phyloP scores from a whole-genome alignment of 1,284 basidiomycete species.

The Boletellus deceptivus region DNA sequence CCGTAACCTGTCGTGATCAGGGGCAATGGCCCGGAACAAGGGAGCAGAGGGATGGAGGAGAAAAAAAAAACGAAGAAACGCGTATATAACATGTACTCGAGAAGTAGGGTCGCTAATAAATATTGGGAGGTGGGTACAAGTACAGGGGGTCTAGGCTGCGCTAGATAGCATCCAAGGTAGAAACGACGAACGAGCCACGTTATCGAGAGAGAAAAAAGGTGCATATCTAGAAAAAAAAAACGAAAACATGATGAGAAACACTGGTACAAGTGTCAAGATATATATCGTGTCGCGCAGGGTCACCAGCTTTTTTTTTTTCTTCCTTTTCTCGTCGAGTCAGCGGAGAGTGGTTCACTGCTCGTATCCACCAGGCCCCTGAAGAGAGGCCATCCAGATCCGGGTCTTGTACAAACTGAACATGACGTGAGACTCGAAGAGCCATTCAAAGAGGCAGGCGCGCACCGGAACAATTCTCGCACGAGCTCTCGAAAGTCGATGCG shows the following conservation, averaged over 20 bases:
- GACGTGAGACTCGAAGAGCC: neutral
- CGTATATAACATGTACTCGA: too few species aligned
- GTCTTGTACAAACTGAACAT: conserved; percentile 64
- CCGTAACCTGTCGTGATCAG: conserved; percentile 5
- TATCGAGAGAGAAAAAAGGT: conserved; percentile 3
- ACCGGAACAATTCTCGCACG: conserved; percentile 90
- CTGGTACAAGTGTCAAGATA: conserved; percentile 23
- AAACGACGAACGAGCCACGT: neutral
- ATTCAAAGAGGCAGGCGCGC: conserved; percentile 8
- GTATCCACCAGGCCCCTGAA: conserved; percentile 43
- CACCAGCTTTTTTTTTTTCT: conserved; percentile 2
- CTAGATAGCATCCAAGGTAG: conserved; percentile 28
- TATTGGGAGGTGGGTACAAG: conserved; percentile 26
- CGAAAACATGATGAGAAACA: conserved; percentile 1
- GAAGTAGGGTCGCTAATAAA: conserved; percentile 15
- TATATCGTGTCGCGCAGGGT: conserved; percentile 18
- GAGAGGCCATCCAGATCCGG: conserved; percentile 73
- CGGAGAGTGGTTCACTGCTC: too few species aligned
- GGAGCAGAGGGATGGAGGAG: too few species aligned
- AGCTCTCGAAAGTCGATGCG: conserved; percentile 97
- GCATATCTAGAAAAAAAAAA: conserved; percentile 33
- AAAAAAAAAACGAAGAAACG: too few species aligned
- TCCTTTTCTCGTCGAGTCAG: conserved; percentile 8
- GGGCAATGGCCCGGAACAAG: too few species aligned
- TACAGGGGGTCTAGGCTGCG: conserved; percentile 35